These are phyloP conservation scores for Psidium friedrichsthalianum DNA, from an alignment of 345 rosid genomes.

Conservation along the genomic window DNA sequence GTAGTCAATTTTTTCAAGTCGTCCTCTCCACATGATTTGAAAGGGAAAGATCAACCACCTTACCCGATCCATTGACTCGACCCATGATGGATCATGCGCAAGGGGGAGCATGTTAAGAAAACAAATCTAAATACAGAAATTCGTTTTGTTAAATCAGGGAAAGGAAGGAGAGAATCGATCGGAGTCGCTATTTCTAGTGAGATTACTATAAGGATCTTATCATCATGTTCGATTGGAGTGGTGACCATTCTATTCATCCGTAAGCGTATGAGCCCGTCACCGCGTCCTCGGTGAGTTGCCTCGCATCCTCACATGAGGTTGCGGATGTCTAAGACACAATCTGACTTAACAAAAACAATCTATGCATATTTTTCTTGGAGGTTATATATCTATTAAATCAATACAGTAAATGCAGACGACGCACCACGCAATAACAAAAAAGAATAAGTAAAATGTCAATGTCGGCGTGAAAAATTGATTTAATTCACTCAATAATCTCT, in stretches of 20 bases:
- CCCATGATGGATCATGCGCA: neutral
- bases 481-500: neutral
- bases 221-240: fast-evolving
- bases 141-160: neutral
- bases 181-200: fast-evolving
- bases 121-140: neutral
- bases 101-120: neutral
- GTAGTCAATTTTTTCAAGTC: neutral
- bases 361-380: neutral
- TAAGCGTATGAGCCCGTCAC: neutral
- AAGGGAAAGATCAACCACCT: neutral
- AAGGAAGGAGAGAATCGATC: neutral
- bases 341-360: neutral
- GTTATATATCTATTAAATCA: neutral
- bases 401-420: neutral
- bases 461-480: neutral
- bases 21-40: neutral
- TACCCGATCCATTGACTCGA: neutral
- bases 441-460: neutral
- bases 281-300: fast-evolving
- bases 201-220: neutral
- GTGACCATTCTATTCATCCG: neutral
- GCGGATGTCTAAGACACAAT: fast-evolving
- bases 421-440: neutral
- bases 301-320: neutral